Evolutionary conservation across 305 asterid species (phyloP).

Genomic region (Striga hermonthica): DNA sequence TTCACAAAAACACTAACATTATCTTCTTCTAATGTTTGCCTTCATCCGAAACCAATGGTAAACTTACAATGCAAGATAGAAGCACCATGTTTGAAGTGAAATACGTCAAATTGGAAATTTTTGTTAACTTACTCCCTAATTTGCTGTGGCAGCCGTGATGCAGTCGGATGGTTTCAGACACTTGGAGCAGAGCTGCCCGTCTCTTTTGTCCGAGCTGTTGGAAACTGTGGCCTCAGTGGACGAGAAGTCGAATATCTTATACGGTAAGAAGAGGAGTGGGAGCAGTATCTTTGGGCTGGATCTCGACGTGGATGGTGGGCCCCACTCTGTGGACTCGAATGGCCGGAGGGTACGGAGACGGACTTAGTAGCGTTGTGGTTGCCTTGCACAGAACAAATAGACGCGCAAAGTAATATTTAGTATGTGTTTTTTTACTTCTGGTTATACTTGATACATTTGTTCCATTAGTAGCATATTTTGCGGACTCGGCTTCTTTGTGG

Average conservation of each 20-base stretch:
- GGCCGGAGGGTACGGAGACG: slow-evolving; percentile 67
- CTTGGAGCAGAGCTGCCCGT: slow-evolving; percentile 74
- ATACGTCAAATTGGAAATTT: slow-evolving; percentile 12
- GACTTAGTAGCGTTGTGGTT: slow-evolving; percentile 34
- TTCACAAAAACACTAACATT: too few species aligned
- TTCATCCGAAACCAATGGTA: too few species aligned
- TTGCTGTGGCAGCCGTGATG: slow-evolving; percentile 65
- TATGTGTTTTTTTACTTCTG: too few species aligned
- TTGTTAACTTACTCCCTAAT: slow-evolving; percentile 25
- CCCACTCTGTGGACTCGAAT: slow-evolving; percentile 51
- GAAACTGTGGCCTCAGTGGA: slow-evolving; percentile 80
- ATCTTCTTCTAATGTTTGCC: too few species aligned
- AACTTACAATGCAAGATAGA: too few species aligned
- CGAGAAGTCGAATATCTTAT: slow-evolving; percentile 49
- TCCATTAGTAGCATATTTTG: too few species aligned
- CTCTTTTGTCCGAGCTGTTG: slow-evolving; percentile 70
- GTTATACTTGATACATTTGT: too few species aligned
- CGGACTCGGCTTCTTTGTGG: too few species aligned
- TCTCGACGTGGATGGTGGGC: slow-evolving; percentile 56
- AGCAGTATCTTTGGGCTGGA: slow-evolving; percentile 83
- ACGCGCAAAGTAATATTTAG: not conserved
- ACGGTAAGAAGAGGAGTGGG: slow-evolving; percentile 76
- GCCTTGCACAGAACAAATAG: slow-evolving; percentile 7
- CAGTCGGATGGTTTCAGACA: slow-evolving; percentile 72
- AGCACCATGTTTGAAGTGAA: not conserved